These are phyloP conservation scores for Dioszegia crocea DNA, from an alignment of 768 basidiomycete species.

Conservation along the genomic window DNA sequence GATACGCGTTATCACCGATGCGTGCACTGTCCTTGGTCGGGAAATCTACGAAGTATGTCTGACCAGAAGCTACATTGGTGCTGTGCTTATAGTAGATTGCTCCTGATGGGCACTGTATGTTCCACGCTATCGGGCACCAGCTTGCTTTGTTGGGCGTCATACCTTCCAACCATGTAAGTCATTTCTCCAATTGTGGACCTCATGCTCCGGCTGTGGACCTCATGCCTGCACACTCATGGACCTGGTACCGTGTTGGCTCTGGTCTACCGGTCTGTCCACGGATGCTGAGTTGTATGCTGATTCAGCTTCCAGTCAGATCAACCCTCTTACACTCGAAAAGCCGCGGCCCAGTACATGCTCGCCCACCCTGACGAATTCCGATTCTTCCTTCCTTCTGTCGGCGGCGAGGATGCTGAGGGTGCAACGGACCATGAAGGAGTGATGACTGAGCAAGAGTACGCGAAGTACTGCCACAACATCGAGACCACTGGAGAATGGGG, in stretches of 20 bases:
- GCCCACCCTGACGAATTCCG: constrained; percentile 83
- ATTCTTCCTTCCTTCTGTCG: constrained; percentile 75
- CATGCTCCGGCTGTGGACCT: too few relatives aligned
- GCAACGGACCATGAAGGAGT: constrained; percentile 61
- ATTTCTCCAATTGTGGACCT: too few relatives aligned
- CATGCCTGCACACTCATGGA: too few relatives aligned
- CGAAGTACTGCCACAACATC: constrained; percentile 70
- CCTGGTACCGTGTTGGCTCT: too few relatives aligned
- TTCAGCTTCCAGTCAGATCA: constrained; percentile 28
- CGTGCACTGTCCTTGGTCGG: constrained; percentile 41
- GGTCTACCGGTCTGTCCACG: too few relatives aligned
- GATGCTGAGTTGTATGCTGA: too few relatives aligned
- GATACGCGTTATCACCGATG: constrained; percentile 40
- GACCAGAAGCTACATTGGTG: neutral
- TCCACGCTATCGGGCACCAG: constrained; percentile 90
- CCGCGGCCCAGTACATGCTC: constrained; percentile 76
- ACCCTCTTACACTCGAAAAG: constrained; percentile 55
- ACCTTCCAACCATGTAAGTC: constrained; percentile 50
- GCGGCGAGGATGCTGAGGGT: constrained; percentile 64
- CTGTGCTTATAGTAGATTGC: constrained; percentile 59
- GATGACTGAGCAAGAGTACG: constrained; percentile 62
- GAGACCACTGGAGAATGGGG: constrained; percentile 89
- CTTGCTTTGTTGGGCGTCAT: constrained; percentile 68
- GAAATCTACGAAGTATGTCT: constrained; percentile 45
- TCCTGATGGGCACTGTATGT: constrained; percentile 95